These are phyloP conservation scores for Rhizopogon vesiculosus DNA, from an alignment of 768 basidiomycete species.

Conservation along the genomic window DNA sequence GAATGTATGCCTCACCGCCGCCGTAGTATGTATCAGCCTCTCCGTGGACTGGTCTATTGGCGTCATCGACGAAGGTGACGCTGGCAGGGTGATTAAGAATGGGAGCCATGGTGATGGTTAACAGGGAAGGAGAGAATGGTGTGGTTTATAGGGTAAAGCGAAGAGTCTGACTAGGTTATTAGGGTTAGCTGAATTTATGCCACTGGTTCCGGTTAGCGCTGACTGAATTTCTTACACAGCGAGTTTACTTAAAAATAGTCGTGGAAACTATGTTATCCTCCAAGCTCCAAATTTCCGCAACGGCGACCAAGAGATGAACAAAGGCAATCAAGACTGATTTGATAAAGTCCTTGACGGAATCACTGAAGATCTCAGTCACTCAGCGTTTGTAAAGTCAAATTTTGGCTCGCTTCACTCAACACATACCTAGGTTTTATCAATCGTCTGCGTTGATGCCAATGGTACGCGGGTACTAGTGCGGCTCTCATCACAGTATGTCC, in stretches of 20 bases:
- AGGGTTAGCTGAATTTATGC: constrained; percentile 13
- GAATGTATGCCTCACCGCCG: constrained; percentile 69
- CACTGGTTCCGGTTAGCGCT: background rate
- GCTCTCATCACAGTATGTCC: no score
- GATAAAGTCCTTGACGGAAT: no score
- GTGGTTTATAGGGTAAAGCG: constrained; percentile 5
- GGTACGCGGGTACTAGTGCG: background rate
- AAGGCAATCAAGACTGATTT: background rate
- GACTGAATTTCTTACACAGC: no score
- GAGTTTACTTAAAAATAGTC: constrained; percentile 3
- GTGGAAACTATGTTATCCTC: constrained; percentile 14
- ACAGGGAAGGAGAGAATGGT: constrained; percentile 3
- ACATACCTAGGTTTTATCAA: background rate
- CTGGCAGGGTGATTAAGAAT: constrained; percentile 57
- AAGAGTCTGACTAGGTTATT: constrained; percentile 9
- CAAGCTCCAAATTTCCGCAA: background rate
- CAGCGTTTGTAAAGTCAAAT: background rate
- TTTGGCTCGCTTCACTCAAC: background rate
- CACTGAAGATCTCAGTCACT: background rate
- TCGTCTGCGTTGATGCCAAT: background rate
- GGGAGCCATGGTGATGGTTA: constrained; percentile 50
- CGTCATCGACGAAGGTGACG: constrained; percentile 65
- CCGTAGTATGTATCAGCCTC: constrained; percentile 85
- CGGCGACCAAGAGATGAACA: background rate
- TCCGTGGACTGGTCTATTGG: constrained; percentile 43